Percentiles rank a stretch among this genome's conserved stretches.
phyloP scores from a whole-genome alignment of 805 yeast genomes.

The Candida arabinofermentans region DNA sequence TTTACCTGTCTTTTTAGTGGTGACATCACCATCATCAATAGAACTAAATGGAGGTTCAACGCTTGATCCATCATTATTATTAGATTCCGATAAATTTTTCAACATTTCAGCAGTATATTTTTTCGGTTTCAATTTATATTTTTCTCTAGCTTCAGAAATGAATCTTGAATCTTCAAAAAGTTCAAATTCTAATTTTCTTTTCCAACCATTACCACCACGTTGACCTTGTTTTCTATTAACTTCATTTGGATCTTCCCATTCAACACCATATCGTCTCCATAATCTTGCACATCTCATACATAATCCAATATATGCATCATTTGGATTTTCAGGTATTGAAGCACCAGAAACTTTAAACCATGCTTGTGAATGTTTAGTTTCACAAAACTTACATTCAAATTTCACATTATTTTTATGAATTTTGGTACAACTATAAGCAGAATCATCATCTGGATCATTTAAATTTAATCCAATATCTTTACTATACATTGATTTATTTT shows the following conservation, averaged over 20 bases:
- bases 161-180: conserved; percentile 55
- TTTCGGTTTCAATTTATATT: conserved; percentile 21
- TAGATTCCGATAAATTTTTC: background rate
- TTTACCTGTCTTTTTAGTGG: conserved; percentile 1
- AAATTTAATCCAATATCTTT: conserved; percentile 42
- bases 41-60: too few species aligned
- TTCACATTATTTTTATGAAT: conserved; percentile 34
- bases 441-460: conserved; percentile 61
- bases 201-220: conserved; percentile 51
- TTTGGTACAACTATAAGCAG: conserved; percentile 59
- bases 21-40: background rate
- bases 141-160: conserved; percentile 48
- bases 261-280: conserved; percentile 87
- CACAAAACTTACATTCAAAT: conserved; percentile 72
- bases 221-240: conserved; percentile 46
- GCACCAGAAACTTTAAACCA: conserved; percentile 77
- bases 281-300: conserved; percentile 85
- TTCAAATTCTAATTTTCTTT: conserved; percentile 63
- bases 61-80: background rate
- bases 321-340: conserved; percentile 33
- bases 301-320: conserved; percentile 49
- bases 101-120: conserved; percentile 5
- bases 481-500: conserved; percentile 46
- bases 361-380: conserved; percentile 45
- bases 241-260: conserved; percentile 78